phyloP scores from a whole-genome alignment of 192 early-diverging fungal species.

The Backusella australiensis region DNA sequence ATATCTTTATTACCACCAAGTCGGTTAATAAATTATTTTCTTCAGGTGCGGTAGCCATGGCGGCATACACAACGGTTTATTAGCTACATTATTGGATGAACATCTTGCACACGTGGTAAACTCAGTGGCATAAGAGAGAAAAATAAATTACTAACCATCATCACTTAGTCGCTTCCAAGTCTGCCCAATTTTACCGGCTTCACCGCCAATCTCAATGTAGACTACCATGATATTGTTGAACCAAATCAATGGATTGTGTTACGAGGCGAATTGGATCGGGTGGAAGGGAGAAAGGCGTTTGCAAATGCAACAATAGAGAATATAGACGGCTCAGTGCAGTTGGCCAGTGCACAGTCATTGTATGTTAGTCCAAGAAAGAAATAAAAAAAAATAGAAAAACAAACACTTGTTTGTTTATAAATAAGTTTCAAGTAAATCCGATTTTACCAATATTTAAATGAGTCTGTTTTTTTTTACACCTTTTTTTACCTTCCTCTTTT shows the following conservation, averaged over 20 bases:
- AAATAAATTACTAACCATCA: background rate
- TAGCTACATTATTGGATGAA: constrained; percentile 37
- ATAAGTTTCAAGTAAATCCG: background rate
- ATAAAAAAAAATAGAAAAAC: background rate
- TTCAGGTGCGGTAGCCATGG: constrained; percentile 64
- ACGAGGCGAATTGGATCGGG: constrained; percentile 14
- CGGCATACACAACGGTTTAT: constrained; percentile 74
- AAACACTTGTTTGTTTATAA: background rate
- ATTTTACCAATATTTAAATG: background rate
- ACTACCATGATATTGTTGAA: constrained; percentile 19
- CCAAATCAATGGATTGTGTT: constrained; percentile 30
- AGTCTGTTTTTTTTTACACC: background rate
- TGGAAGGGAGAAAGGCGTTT: constrained; percentile 30
- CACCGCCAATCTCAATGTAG: constrained; percentile 30
- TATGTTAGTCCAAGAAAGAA: constrained; percentile 26
- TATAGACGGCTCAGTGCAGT: constrained; percentile 11
- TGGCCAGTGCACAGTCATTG: constrained; percentile 21
- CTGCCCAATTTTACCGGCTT: constrained; percentile 29
- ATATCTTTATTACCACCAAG: background rate
- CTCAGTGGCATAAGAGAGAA: background rate
- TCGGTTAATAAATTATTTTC: background rate
- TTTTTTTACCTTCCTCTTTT: background rate
- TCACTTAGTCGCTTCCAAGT: constrained; percentile 17
- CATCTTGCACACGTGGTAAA: constrained; percentile 37
- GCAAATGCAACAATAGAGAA: constrained; percentile 25